phyloP scores from a whole-genome alignment of 768 basidiomycete species.

The Calocera cornea region DNA sequence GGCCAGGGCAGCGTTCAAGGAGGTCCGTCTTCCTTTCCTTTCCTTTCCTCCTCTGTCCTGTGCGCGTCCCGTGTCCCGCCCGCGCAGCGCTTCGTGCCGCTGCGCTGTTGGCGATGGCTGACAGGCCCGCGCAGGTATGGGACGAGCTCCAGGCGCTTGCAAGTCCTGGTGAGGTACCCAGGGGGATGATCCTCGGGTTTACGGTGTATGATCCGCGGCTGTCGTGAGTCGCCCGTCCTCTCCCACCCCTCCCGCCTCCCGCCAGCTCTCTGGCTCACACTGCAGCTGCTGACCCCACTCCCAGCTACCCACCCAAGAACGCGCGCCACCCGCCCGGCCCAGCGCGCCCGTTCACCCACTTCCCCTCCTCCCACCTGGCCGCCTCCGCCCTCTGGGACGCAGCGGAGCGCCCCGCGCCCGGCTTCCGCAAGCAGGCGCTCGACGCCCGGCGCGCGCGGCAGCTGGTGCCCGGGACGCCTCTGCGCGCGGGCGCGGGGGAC shows the following conservation, averaged over 20 bases:
- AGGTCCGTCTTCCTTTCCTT: constrained; percentile 39
- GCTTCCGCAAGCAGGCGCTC: constrained; percentile 69
- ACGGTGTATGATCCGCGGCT: constrained; percentile 77
- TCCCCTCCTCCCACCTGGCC: constrained; percentile 48
- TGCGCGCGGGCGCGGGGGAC: constrained; percentile 58
- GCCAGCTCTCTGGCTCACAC: neutral
- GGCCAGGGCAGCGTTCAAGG: constrained; percentile 42
- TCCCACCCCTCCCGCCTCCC: neutral
- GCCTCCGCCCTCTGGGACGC: constrained; percentile 60
- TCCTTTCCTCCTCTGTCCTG: neutral
- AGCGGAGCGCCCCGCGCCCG: constrained; percentile 40
- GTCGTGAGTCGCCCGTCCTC: constrained; percentile 36
- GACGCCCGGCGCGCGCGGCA: constrained; percentile 73
- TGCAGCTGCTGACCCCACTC: neutral
- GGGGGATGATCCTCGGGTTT: constrained; percentile 65
- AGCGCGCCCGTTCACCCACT: constrained; percentile 25
- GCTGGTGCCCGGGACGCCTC: constrained; percentile 59
- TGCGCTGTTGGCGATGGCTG: too few species aligned
- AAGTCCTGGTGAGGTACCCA: constrained; percentile 51
- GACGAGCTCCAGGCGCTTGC: constrained; percentile 43
- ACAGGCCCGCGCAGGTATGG: constrained; percentile 45
- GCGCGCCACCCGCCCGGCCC: constrained; percentile 28
- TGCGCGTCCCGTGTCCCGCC: too few species aligned
- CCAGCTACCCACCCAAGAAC: constrained; percentile 75
- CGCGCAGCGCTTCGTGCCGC: too few species aligned